phyloP scores from a whole-genome alignment of 331 rosid genomes.

The Quercus lobata region DNA sequence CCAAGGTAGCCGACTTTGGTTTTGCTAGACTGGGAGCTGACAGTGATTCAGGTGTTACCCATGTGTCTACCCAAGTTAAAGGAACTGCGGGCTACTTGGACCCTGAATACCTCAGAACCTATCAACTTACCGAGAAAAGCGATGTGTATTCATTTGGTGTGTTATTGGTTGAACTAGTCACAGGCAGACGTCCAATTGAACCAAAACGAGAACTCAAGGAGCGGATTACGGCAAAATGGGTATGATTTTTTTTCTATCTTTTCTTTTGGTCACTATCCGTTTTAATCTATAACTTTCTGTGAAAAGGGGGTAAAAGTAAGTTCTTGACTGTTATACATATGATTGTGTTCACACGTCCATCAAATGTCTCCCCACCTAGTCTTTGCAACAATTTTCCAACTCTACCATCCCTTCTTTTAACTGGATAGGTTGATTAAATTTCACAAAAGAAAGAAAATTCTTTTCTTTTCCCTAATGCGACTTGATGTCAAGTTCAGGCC shows the following conservation, averaged over 20 bases:
- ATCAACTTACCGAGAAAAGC: slow-evolving; percentile 93
- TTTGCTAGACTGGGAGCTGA: slow-evolving; percentile 91
- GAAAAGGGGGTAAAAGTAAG: neutral
- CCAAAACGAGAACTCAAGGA: slow-evolving; percentile 72
- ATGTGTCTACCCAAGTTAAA: slow-evolving; percentile 89
- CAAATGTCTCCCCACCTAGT: neutral
- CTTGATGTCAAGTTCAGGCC: slow-evolving; percentile 57
- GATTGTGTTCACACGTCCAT: neutral
- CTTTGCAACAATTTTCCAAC: neutral
- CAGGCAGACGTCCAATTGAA: slow-evolving; percentile 98
- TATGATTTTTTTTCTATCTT: slow-evolving; percentile 20
- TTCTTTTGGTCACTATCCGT: neutral
- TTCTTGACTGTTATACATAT: neutral
- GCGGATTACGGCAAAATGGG: slow-evolving; percentile 88
- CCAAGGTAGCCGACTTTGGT: slow-evolving; percentile 98
- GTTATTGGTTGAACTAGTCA: slow-evolving; percentile 80
- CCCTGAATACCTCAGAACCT: slow-evolving; percentile 90
- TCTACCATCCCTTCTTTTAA: neutral
- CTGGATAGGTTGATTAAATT: neutral
- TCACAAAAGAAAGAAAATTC: neutral
- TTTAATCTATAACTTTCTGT: neutral
- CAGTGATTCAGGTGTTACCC: slow-evolving; percentile 83
- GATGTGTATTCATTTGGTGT: slow-evolving; percentile 98
- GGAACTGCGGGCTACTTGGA: slow-evolving; percentile 99
- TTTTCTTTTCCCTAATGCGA: slow-evolving; percentile 8